These are phyloP conservation scores for Lachancea nothofagi DNA, from an alignment of 805 yeast species.

Conservation along the genomic window DNA sequence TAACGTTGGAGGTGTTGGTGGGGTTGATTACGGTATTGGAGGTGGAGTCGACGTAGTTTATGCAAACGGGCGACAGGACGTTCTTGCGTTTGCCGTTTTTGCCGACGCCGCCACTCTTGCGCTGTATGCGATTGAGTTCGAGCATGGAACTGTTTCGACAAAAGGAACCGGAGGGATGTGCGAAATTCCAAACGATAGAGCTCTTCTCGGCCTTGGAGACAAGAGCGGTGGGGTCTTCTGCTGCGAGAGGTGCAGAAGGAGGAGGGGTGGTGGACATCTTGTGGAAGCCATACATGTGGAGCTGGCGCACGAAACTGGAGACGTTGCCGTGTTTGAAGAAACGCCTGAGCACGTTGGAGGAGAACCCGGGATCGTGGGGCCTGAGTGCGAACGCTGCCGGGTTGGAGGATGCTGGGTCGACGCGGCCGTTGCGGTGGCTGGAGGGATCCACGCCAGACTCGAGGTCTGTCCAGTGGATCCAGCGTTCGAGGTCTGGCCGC, in stretches of 20 bases:
- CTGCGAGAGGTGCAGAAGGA: background rate
- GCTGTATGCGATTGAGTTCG: constrained; percentile 26
- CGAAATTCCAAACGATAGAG: constrained; percentile 27
- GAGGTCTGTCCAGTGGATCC: constrained; percentile 29
- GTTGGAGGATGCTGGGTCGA: background rate
- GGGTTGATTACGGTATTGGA: background rate
- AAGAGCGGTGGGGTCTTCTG: background rate
- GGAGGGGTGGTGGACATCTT: constrained; percentile 4
- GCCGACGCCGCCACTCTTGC: constrained; percentile 30
- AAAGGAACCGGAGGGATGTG: constrained; percentile 29
- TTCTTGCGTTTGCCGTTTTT: constrained; percentile 31
- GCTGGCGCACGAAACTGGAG: constrained; percentile 86
- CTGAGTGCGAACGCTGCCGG: constrained; percentile 20
- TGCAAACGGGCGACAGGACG: constrained; percentile 27
- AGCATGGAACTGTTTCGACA: constrained; percentile 20
- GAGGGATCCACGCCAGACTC: too few species aligned
- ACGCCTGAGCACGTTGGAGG: constrained; percentile 41
- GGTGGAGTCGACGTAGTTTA: constrained; percentile 19
- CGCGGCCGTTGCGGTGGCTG: too few species aligned
- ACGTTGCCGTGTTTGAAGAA: constrained; percentile 94
- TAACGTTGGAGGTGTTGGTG: background rate
- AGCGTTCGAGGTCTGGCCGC: constrained; percentile 19
- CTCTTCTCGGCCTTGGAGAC: constrained; percentile 10
- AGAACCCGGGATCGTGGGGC: constrained; percentile 27
- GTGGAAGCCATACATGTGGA: constrained; percentile 86